Evolutionary conservation across 2,329 filamentous ascomycete species (phyloP).

Genomic region (Penicillium digitatum): DNA sequence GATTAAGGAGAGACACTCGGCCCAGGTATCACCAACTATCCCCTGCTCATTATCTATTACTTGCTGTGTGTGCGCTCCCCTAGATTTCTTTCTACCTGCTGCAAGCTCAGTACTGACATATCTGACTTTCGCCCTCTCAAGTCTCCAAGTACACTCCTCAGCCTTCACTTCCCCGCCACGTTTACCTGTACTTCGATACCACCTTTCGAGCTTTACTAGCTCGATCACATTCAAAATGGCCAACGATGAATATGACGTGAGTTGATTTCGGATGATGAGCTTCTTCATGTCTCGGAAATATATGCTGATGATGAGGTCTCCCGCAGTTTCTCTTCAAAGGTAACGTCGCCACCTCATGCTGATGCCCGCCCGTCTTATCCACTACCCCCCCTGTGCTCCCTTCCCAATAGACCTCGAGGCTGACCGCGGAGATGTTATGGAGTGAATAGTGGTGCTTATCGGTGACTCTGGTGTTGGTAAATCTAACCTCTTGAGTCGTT

Average conservation of each 20-base stretch:
- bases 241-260: conserved; percentile 99
- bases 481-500: conserved; percentile 98
- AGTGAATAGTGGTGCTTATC: conserved; percentile 79
- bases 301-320: conserved; percentile 31
- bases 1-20: conserved; percentile 22
- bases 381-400: conserved; percentile 9
- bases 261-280: conserved; percentile 36
- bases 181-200: conserved; percentile 15
- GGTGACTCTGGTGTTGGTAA: conserved; percentile 99
- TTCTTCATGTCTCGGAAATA: conserved; percentile 4
- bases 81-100: not conserved
- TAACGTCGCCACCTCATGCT: conserved; percentile 44
- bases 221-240: conserved; percentile 62
- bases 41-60: conserved; percentile 19
- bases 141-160: not conserved
- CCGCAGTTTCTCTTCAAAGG: conserved; percentile 97
- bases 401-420: conserved; percentile 2
- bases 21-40: conserved; percentile 18
- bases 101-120: not conserved
- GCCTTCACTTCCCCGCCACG: conserved; percentile 1
- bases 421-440: conserved; percentile 17
- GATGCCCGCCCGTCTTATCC: conserved; percentile 20
- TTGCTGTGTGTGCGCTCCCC: conserved; percentile 4
- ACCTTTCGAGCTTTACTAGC: conserved; percentile 16
- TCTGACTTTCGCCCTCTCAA: not conserved